These are phyloP conservation scores for Cyberlindnera veronae DNA, from an alignment of 805 yeast genomes.

Conservation along the genomic window DNA sequence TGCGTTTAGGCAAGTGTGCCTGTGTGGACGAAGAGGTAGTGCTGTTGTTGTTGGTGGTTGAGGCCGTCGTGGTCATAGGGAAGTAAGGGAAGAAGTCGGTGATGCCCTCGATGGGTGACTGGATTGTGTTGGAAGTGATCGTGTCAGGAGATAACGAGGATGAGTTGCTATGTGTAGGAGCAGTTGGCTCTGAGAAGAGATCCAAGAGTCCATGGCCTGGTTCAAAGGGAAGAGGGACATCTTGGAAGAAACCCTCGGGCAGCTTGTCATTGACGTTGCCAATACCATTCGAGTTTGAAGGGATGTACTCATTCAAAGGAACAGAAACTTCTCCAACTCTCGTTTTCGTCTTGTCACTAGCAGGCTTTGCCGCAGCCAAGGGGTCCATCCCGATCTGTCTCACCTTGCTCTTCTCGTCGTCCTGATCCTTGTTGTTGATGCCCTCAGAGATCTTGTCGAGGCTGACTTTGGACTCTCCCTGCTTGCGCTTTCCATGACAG, in stretches of 20 bases:
- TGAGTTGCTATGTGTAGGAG: background rate
- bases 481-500: constrained; percentile 26
- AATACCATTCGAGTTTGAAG: constrained; percentile 29
- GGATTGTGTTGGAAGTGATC: constrained; percentile 1
- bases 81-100: constrained; percentile 13
- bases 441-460: background rate
- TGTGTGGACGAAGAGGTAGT: constrained; percentile 2
- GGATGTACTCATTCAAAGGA: constrained; percentile 37
- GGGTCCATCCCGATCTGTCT: constrained; percentile 30
- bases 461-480: constrained; percentile 2
- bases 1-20: too few species aligned
- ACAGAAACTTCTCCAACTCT: constrained; percentile 37
- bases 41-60: constrained; percentile 1
- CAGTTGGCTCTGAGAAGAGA: constrained; percentile 26
- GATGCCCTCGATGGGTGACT: constrained; percentile 8
- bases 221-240: constrained; percentile 33
- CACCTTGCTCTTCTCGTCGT: constrained; percentile 7
- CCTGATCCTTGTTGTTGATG: background rate
- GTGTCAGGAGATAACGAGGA: constrained; percentile 7
- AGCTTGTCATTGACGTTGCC: constrained; percentile 28
- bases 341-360: constrained; percentile 22
- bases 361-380: constrained; percentile 25
- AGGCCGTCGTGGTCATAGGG: constrained; percentile 2
- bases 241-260: constrained; percentile 28
- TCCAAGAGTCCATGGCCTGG: constrained; percentile 39